Conservation (phyloP, 2,329 filamentous ascomycete species). For the Trichophyton benhamiae region DNA sequence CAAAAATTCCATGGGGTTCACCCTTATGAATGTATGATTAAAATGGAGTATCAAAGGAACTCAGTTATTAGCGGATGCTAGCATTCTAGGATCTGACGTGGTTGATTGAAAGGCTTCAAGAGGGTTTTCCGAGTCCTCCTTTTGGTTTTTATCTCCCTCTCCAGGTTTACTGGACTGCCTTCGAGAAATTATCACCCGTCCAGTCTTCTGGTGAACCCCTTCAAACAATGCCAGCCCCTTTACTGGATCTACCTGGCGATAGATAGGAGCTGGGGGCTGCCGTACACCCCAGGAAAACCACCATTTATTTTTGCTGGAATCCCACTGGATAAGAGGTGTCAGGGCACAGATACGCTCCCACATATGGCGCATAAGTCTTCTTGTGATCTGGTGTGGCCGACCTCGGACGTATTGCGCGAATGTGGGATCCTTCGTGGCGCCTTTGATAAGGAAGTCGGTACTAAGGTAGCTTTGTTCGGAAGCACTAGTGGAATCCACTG, state of each 20-base stretch:
- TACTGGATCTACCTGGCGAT: constrained; percentile 9
- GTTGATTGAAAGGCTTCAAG: neutral
- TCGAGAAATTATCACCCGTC: neutral
- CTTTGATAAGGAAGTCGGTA: constrained; percentile 23
- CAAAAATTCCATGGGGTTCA: neutral
- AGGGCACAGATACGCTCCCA: constrained; percentile 28
- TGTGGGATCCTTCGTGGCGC: constrained; percentile 26
- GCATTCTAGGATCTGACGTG: neutral
- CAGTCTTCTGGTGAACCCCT: constrained; percentile 10
- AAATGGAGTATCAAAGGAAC: neutral
- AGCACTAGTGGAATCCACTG: neutral
- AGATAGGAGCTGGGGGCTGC: neutral
- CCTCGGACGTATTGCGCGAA: constrained; percentile 24
- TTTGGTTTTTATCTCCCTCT: neutral
- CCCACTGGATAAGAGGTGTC: constrained; percentile 22
- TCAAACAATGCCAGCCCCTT: constrained; percentile 11
- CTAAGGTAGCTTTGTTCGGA: constrained; percentile 11
- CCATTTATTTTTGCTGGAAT: constrained; percentile 15
- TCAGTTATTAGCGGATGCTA: neutral
- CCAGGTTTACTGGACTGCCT: neutral
- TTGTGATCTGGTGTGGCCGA: constrained; percentile 30
- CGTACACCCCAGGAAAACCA: constrained; percentile 21
- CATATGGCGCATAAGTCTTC: constrained; percentile 27
- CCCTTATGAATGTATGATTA: neutral
- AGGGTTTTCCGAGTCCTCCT: neutral